Base-by-base conservation (phyloP, 352 stramenopile species). In the Halophytophthora polymorphica region DNA sequence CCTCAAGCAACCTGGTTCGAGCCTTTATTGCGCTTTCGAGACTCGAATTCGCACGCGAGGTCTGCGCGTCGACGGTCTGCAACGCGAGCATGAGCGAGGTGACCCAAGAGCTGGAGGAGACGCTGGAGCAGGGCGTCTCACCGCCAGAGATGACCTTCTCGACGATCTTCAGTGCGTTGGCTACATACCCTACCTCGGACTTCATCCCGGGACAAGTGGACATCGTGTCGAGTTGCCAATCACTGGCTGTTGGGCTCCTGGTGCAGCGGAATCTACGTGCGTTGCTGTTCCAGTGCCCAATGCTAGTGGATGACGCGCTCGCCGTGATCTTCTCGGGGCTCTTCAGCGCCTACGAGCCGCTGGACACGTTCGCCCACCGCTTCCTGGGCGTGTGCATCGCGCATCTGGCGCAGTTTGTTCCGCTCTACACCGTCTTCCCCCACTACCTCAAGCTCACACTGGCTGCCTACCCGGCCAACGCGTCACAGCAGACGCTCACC, bases 371-470 rank as follows among this genome's bases (percentile, higher is more conserved):
- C 46, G 49, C 65, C 2, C 66, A 88, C 23, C 62, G 54, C 6
- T 88, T 86, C 18, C 37, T 88, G 10, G 53, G 58, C 11, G 69
- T 83, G 6, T 77, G 69, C 47, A 40, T 88, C 14, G 64, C 71
- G 23, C 74, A 76, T 34, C 40, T 86, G 18, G 40, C 45, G 14
- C 59, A 78, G 42, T 83, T 79, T 42, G 50, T 73, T 12, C 75
- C 73, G 13, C 55, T 81, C 11, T 70, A 77, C 46, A 65, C 66
- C 2, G 54, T 88, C 17, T 65, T 78, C 36, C 77, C 77, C 7
- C 64, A 77, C 58, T 88, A 86, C 48, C 45, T 88, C 11, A 55
- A 82, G 54, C 40, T 74, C 21, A 75, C 71, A 11, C 69, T 88
- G 6, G 52, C 47, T 21, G 61, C 63, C 12, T 88, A 69, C 41